These are phyloP conservation scores for Colletotrichum lindemuthianum DNA, from an alignment of 2,329 filamentous ascomycete species.

Conservation along the genomic window DNA sequence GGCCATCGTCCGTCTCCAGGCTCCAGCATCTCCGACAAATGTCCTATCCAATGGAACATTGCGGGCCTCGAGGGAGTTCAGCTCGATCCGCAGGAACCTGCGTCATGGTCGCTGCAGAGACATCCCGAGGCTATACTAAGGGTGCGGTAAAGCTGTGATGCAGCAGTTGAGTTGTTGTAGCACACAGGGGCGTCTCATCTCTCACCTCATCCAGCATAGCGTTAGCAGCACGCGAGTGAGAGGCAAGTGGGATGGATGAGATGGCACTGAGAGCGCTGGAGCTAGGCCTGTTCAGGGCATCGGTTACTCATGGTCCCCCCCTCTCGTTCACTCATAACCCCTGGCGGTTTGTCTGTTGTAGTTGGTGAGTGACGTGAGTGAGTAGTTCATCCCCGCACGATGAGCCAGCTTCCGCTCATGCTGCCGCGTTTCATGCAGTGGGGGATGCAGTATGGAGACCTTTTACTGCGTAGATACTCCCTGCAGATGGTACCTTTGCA, in stretches of 20 bases:
- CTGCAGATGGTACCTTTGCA: too few species aligned
- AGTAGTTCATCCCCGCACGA: conserved; percentile 29
- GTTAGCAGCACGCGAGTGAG: not conserved
- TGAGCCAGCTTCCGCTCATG: conserved; percentile 6
- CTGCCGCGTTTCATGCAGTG: conserved; percentile 24
- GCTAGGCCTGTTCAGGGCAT: conserved; percentile 8
- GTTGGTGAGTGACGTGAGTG: too few species aligned
- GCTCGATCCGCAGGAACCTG: conserved; percentile 33
- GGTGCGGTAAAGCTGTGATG: too few species aligned
- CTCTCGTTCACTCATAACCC: conserved; percentile 8
- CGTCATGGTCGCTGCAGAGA: conserved; percentile 30
- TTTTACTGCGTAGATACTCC: not conserved
- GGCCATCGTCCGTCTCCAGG: conserved; percentile 1
- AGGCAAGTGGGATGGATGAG: not conserved
- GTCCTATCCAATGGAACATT: conserved; percentile 29
- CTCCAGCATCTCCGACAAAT: conserved; percentile 30
- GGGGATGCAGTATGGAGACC: conserved; percentile 4
- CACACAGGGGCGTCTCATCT: too few species aligned
- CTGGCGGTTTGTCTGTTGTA: conserved; percentile 1
- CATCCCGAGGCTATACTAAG: not conserved
- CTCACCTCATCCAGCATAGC: too few species aligned
- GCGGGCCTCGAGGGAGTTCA: conserved; percentile 18
- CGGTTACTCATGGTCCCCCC: conserved; percentile 10
- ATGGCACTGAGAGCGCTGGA: conserved; percentile 1
- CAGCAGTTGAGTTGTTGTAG: too few species aligned